Evolutionary conservation across 2,329 filamentous ascomycete genomes (phyloP).

Genomic region (Dactylellina drechsleri): DNA sequence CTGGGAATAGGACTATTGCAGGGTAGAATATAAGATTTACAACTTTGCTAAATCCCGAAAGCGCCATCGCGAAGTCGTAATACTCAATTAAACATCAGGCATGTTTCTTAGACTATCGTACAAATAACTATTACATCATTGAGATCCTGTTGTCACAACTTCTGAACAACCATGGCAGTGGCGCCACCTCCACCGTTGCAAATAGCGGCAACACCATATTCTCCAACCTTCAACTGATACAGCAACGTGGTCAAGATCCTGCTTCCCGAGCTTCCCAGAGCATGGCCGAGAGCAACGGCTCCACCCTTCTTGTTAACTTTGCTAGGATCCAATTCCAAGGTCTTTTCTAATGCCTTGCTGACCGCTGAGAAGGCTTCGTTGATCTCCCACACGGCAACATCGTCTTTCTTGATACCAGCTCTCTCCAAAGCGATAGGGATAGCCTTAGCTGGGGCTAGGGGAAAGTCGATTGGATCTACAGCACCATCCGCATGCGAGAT

Average conservation of each 20-base stretch:
- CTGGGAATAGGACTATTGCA: no score
- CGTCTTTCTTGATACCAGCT: slow-evolving; percentile 88
- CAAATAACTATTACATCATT: background rate
- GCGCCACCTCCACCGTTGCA: slow-evolving; percentile 96
- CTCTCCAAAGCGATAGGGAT: slow-evolving; percentile 88
- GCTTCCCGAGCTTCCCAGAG: slow-evolving; percentile 90
- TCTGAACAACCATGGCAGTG: slow-evolving; percentile 88
- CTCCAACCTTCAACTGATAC: slow-evolving; percentile 88
- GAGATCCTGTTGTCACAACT: slow-evolving; percentile 63
- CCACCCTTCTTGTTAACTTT: slow-evolving; percentile 89
- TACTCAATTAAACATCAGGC: background rate
- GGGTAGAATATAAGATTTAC: background rate
- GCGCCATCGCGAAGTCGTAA: no score
- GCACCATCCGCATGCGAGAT: slow-evolving; percentile 82
- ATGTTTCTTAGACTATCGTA: background rate
- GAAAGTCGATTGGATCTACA: slow-evolving; percentile 91
- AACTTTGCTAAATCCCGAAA: background rate
- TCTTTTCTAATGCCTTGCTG: slow-evolving; percentile 73
- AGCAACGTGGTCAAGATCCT: slow-evolving; percentile 89
- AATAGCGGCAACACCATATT: slow-evolving; percentile 95
- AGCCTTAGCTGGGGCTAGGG: slow-evolving; percentile 88
- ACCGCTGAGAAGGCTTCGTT: slow-evolving; percentile 88
- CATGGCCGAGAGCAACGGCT: slow-evolving; percentile 90
- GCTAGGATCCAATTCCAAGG: slow-evolving; percentile 72
- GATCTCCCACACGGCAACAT: slow-evolving; percentile 96